Conservation (phyloP, 495 filamentous ascomycete species). For the Penicillium parvum region DNA sequence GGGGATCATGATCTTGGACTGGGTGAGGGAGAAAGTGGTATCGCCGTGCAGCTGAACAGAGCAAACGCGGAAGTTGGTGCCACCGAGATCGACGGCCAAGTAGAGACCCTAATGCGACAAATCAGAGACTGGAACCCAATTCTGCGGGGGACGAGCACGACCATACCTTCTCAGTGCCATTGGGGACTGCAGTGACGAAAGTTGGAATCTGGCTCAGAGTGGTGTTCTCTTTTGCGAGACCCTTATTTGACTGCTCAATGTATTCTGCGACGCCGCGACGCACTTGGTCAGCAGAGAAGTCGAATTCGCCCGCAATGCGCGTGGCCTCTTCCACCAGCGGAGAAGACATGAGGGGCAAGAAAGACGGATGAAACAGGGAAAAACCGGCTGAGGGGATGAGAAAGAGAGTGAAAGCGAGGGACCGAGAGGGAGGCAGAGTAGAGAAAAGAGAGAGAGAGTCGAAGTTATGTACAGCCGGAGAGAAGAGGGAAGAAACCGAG, state of each 20-base stretch:
- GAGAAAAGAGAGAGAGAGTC: slow-evolving; percentile 6
- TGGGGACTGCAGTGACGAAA: slow-evolving; percentile 91
- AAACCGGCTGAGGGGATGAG: not conserved
- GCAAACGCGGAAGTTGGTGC: slow-evolving; percentile 97
- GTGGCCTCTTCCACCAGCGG: slow-evolving; percentile 67
- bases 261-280: slow-evolving; percentile 79
- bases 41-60: slow-evolving; percentile 89
- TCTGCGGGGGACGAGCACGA: not conserved
- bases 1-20: slow-evolving; percentile 88
- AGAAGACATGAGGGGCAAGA: slow-evolving; percentile 31
- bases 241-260: slow-evolving; percentile 80
- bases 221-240: slow-evolving; percentile 69
- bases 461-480: slow-evolving; percentile 3
- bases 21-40: slow-evolving; percentile 84
- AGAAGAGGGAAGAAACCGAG: slow-evolving; percentile 3
- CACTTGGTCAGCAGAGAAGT: slow-evolving; percentile 75
- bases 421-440: slow-evolving; percentile 3
- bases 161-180: slow-evolving; percentile 88
- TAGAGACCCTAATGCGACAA: slow-evolving; percentile 67
- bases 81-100: slow-evolving; percentile 92
- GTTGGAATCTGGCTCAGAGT: slow-evolving; percentile 94
- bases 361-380: slow-evolving; percentile 1
- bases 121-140: not conserved
- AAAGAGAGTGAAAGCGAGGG: not conserved
- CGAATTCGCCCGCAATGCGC: slow-evolving; percentile 79